These are phyloP conservation scores for Physaria fendleri DNA, from an alignment of 345 rosid genomes.

Conservation along the genomic window DNA sequence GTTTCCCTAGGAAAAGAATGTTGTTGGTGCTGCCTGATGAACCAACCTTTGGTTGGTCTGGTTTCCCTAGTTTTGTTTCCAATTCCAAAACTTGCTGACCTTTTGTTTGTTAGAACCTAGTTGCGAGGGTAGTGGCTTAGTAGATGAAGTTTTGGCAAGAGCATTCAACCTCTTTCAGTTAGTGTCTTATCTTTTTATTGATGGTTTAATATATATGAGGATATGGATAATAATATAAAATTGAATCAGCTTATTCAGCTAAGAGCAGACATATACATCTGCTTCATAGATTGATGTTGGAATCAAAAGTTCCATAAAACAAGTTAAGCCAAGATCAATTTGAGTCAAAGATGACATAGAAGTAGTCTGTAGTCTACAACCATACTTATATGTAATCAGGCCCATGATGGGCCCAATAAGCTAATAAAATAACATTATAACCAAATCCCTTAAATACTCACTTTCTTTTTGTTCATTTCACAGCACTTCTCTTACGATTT, in stretches of 20 bases:
- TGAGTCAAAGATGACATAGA: too few species aligned
- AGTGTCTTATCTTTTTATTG: too few species aligned
- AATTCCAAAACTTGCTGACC: background rate
- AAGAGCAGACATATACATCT: too few species aligned
- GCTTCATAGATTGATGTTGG: too few species aligned
- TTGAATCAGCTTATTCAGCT: too few species aligned
- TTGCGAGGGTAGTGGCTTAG: background rate
- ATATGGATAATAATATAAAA: too few species aligned
- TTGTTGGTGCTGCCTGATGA: slow-evolving; percentile 44
- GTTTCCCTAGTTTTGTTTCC: slow-evolving; percentile 1
- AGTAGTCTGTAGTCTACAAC: too few species aligned
- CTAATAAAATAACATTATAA: background rate
- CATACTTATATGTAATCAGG: too few species aligned
- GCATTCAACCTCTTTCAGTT: background rate
- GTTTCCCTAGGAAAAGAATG: background rate
- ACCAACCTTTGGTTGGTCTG: slow-evolving; percentile 11
- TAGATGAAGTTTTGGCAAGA: slow-evolving; percentile 11
- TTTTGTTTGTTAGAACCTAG: background rate
- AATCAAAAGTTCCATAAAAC: too few species aligned
- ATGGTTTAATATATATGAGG: too few species aligned
- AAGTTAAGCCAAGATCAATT: too few species aligned
- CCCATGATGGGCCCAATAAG: background rate
- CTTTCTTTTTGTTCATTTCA: background rate
- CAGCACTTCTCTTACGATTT: background rate
- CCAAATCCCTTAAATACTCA: slow-evolving; percentile 2